Conservation (phyloP, 441 rosid species). For the Erysimum pusillum region DNA sequence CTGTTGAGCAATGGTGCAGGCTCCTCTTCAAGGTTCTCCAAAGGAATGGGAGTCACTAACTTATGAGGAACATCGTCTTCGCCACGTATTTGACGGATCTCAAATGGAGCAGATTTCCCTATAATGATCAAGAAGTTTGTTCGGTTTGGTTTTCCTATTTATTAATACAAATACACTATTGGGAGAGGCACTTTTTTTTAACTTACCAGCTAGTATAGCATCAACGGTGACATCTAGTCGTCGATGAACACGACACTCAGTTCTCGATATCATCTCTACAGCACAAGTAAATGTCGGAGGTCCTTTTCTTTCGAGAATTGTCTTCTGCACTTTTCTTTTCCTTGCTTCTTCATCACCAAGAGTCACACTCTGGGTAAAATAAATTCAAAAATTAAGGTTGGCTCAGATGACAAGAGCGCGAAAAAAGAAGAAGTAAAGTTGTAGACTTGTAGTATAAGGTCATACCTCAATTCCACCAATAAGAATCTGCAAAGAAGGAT, state of each 20-base stretch:
- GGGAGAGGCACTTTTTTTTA: not conserved
- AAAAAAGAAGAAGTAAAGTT: slow-evolving; percentile 13
- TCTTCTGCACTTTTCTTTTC: slow-evolving; percentile 94
- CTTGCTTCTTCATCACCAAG: slow-evolving; percentile 95
- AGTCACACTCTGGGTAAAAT: slow-evolving; percentile 79
- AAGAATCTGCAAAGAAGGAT: slow-evolving; percentile 89
- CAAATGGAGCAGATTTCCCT: slow-evolving; percentile 86
- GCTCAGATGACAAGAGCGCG: not conserved
- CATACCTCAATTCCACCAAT: slow-evolving; percentile 94
- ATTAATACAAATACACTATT: not conserved
- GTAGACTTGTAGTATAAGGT: slow-evolving; percentile 8
- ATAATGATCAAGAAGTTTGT: slow-evolving; percentile 31
- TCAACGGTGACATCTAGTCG: slow-evolving; percentile 90
- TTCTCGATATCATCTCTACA: slow-evolving; percentile 85
- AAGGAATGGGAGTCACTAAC: slow-evolving; percentile 47
- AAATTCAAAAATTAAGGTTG: not conserved
- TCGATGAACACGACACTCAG: slow-evolving; percentile 85
- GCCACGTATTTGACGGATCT: slow-evolving; percentile 72
- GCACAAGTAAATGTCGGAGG: slow-evolving; percentile 91
- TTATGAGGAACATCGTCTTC: slow-evolving; percentile 56
- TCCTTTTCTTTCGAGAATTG: slow-evolving; percentile 94
- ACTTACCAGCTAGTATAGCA: slow-evolving; percentile 82
- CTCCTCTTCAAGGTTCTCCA: slow-evolving; percentile 54
- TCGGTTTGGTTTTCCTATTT: slow-evolving; percentile 7
- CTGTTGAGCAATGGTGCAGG: slow-evolving; percentile 46